These are phyloP conservation scores for Penicillium sp. DNA, from an alignment of 2,329 filamentous ascomycete genomes.

Conservation along the genomic window DNA sequence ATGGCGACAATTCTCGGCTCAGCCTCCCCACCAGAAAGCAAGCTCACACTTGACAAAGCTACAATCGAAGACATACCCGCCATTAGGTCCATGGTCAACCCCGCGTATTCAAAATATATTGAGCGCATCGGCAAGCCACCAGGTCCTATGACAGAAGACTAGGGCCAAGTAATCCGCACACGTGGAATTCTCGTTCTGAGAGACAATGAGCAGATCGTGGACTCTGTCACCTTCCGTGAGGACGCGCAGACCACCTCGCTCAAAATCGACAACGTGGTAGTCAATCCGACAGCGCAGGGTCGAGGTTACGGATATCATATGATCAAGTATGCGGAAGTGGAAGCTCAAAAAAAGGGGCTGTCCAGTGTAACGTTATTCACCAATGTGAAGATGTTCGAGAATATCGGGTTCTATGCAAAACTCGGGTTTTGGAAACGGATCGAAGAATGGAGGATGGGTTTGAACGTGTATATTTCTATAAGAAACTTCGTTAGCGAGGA, in stretches of 20 bases:
- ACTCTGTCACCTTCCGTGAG: slow-evolving; percentile 13
- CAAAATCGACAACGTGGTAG: slow-evolving; percentile 20
- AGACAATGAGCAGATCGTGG: slow-evolving; percentile 6
- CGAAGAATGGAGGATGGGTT: slow-evolving; percentile 22
- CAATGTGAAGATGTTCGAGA: slow-evolving; percentile 27
- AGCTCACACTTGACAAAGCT: slow-evolving; percentile 6
- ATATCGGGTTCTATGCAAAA: slow-evolving; percentile 18
- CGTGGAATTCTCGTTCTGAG: slow-evolving; percentile 13
- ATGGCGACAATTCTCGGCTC: not conserved
- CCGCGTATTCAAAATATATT: slow-evolving; percentile 24
- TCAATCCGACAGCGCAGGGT: slow-evolving; percentile 17
- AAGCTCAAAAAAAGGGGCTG: not conserved
- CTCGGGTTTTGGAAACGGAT: slow-evolving; percentile 21
- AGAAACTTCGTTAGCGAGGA: not conserved
- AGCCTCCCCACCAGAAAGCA: not conserved
- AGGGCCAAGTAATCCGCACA: slow-evolving; percentile 8
- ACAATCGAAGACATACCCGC: slow-evolving; percentile 9
- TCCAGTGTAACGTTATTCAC: slow-evolving; percentile 18
- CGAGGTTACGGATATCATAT: slow-evolving; percentile 18
- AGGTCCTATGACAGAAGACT: slow-evolving; percentile 22
- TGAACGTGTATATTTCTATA: slow-evolving; percentile 22
- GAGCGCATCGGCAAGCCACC: slow-evolving; percentile 22
- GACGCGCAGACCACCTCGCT: slow-evolving; percentile 2
- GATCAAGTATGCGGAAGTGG: not conserved
- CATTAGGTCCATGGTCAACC: slow-evolving; percentile 18